Conservation (phyloP, 2,329 filamentous ascomycete species). For the Scorias spongiosa region DNA sequence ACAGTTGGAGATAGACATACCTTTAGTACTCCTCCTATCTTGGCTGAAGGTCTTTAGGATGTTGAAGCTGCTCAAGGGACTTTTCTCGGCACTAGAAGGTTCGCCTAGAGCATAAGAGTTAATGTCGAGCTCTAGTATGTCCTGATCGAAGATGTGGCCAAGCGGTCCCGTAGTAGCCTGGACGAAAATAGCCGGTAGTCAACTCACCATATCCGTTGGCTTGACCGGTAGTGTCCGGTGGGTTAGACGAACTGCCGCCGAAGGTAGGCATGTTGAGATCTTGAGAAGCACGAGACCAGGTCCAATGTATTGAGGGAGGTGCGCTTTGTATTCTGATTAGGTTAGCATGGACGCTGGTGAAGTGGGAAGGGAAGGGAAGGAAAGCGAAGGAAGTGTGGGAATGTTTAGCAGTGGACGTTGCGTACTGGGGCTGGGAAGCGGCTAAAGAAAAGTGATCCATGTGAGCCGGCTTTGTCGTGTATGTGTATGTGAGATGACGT, state of each 20-base stretch:
- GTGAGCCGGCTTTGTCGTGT: too few species aligned
- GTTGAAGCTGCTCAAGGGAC: slow-evolving; percentile 14
- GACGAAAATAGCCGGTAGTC: neutral
- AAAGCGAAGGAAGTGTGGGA: neutral
- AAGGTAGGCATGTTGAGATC: neutral
- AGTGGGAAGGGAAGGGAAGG: neutral
- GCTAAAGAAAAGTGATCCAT: neutral
- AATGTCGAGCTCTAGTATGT: neutral
- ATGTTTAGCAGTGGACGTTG: neutral
- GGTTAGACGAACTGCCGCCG: neutral
- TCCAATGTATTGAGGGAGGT: neutral
- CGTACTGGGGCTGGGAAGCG: neutral
- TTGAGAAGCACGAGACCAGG: neutral
- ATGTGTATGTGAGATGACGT: too few species aligned
- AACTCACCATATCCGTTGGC: neutral
- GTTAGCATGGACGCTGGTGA: neutral
- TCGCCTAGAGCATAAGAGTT: neutral
- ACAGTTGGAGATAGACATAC: slow-evolving; percentile 27
- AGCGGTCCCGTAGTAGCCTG: too few species aligned
- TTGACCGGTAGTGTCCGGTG: neutral
- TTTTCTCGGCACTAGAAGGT: slow-evolving; percentile 1
- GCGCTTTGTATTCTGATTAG: neutral
- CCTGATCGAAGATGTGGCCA: too few species aligned
- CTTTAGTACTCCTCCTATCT: slow-evolving; percentile 65
- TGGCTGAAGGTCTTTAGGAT: slow-evolving; percentile 47